Conservation (phyloP, 805 yeast genomes). For the Metschnikowia drakensbergensis region DNA sequence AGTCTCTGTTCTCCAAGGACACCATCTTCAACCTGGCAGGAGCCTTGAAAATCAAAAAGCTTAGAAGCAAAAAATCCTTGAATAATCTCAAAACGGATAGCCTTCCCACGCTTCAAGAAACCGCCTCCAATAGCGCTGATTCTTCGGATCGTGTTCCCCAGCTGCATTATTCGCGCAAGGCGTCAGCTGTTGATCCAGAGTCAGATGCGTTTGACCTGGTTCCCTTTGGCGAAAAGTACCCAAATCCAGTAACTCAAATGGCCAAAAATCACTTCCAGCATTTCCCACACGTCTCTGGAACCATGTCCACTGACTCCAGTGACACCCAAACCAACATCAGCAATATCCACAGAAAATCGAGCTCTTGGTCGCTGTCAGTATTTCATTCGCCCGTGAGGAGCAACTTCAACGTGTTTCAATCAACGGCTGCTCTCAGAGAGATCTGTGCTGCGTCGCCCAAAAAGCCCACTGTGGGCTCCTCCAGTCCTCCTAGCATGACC, state of each 20-base stretch:
- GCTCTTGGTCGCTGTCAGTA: slow-evolving; percentile 2
- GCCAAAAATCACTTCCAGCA: neutral
- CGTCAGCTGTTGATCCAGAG: neutral
- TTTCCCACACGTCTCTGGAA: neutral
- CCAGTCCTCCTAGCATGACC: neutral
- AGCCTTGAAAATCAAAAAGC: slow-evolving; percentile 4
- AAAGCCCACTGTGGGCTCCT: neutral
- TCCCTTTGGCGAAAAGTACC: neutral
- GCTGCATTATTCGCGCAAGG: neutral
- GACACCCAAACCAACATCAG: neutral
- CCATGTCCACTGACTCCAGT: neutral
- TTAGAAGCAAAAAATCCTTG: slow-evolving; percentile 1
- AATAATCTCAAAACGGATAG: neutral
- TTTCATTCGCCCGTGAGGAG: neutral
- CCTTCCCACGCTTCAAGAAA: slow-evolving; percentile 4
- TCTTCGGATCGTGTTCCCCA: neutral
- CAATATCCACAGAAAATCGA: neutral
- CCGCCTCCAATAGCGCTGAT: neutral
- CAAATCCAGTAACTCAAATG: neutral
- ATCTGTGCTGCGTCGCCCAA: neutral
- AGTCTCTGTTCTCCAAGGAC: neutral
- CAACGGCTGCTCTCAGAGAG: neutral
- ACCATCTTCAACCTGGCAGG: neutral
- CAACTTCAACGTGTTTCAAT: neutral
- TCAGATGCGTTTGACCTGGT: neutral